Base-by-base conservation (phyloP, 2,329 filamentous ascomycete species). In the Calonectria pseudoturangicola region DNA sequence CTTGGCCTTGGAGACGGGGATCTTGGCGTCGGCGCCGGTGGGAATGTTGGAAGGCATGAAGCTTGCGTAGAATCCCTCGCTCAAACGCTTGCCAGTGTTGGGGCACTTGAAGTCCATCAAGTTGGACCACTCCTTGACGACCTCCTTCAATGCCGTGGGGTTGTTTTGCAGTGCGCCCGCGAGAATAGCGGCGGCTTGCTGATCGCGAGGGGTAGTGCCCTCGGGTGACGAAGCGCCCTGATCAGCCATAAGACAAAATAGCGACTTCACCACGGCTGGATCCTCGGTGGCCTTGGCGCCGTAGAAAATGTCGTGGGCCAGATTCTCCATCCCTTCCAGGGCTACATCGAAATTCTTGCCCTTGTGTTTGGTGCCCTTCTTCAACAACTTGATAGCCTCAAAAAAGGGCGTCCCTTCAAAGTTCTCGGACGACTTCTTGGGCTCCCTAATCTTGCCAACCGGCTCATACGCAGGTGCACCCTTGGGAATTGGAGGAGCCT, bases 221-320 rank as follows among this genome's bases (percentile, higher is more conserved):
- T 80, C 78, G 36, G 75, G 66, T 2, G 73, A 45, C 69, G 82
- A 43, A 71, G 78, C 70, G 76, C 81, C 69, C 48, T 71, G 54
- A 76, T 83, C 72, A 30, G 81, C 77, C 82, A 91, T 88, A 45
- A 92, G 84, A 79, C 91, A 92, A 72, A 93, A 83, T 2, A 93
- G 86, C n/a, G 87, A 83, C 74, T 86, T 87, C 66, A 92, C 76
- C 2, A 88, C 88, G 2, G 87, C 86, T 3, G 84, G 79, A 75
- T 92, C 89, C 79, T 91, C 89, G 27, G 88, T 86, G 71, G 93
- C 88, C 80, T 92, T 90, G 21, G 92, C 84, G 12, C 92, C 92
- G 81, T 93, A 94, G 84, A 93, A 93, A 74, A 93, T 90, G 81
- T 93, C 92, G 81, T 93, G 92, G 0, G 92, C 89, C 33, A 93